phyloP scores from a whole-genome alignment of 805 yeast species.

The Candida alai region DNA sequence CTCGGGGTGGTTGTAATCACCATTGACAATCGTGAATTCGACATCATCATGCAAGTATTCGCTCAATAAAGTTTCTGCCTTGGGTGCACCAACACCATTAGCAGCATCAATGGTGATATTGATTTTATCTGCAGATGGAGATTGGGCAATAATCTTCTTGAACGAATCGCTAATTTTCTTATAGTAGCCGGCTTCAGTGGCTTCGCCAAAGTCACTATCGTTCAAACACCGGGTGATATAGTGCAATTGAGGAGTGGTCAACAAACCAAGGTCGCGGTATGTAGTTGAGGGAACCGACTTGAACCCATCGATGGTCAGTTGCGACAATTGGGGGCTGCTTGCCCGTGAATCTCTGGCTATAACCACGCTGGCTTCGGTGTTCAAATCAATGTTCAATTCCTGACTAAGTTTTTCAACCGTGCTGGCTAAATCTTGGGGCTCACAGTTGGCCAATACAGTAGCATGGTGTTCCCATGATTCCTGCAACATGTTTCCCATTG shows the following conservation, averaged over 20 bases:
- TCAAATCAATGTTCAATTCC: slow-evolving; percentile 44
- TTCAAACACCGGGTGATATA: slow-evolving; percentile 74
- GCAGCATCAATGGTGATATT: slow-evolving; percentile 80
- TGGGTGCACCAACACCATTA: slow-evolving; percentile 94
- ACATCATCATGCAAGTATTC: slow-evolving; percentile 39
- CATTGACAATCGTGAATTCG: slow-evolving; percentile 48
- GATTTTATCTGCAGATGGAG: slow-evolving; percentile 22
- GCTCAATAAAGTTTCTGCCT: slow-evolving; percentile 47
- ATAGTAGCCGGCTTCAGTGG: slow-evolving; percentile 68
- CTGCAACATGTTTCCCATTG: slow-evolving; percentile 85
- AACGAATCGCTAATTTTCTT: slow-evolving; percentile 55
- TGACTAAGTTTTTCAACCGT: slow-evolving; percentile 36
- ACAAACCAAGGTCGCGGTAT: slow-evolving; percentile 55
- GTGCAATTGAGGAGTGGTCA: slow-evolving; percentile 95
- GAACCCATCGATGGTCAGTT: slow-evolving; percentile 61
- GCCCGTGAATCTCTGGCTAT: slow-evolving; percentile 88
- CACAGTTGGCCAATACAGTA: slow-evolving; percentile 72
- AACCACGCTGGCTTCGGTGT: slow-evolving; percentile 44
- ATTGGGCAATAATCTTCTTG: slow-evolving; percentile 35
- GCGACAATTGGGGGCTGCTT: slow-evolving; percentile 65
- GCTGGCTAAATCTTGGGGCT: slow-evolving; percentile 39
- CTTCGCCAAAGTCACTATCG: slow-evolving; percentile 58
- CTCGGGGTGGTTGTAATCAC: slow-evolving; percentile 48
- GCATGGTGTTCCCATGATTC: slow-evolving; percentile 82
- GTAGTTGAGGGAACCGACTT: slow-evolving; percentile 40